Percentiles rank a stretch among this genome's conserved stretches.
Evolutionary conservation across 352 stramenopile genomes (phyloP).

Genomic region (Thalassiosira pacifica): DNA sequence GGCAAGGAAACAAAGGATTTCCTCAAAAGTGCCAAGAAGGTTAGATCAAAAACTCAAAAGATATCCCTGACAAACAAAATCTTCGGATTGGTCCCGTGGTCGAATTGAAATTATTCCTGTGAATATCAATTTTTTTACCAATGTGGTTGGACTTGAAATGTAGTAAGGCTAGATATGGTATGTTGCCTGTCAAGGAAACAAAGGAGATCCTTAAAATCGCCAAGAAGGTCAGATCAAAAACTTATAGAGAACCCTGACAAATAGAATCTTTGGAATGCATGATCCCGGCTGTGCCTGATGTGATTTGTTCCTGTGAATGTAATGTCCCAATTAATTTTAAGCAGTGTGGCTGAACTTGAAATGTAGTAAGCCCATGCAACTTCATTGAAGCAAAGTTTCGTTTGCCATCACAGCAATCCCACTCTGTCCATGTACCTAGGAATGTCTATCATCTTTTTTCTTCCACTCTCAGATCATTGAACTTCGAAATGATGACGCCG

Average conservation of each 20-base stretch:
- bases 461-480: neutral
- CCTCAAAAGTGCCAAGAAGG: conserved; percentile 31
- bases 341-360: neutral
- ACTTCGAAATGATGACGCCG: neutral
- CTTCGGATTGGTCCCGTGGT: neutral
- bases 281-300: no score
- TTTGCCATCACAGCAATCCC: neutral
- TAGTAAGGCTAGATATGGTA: neutral
- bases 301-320: no score
- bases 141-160: neutral
- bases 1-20: conserved; percentile 51
- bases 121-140: no score
- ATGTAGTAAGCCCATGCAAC: neutral
- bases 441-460: neutral
- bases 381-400: neutral
- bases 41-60: conserved; percentile 8
- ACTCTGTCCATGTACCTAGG: no score
- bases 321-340: neutral
- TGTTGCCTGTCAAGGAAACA: no score
- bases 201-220: no score
- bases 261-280: no score
- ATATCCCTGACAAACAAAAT: conserved; percentile 15
- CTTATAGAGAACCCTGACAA: no score
- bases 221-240: no score
- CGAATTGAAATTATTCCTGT: no score